Conservation (phyloP, 148 eudicot genomes). For the Cornus controversa region DNA sequence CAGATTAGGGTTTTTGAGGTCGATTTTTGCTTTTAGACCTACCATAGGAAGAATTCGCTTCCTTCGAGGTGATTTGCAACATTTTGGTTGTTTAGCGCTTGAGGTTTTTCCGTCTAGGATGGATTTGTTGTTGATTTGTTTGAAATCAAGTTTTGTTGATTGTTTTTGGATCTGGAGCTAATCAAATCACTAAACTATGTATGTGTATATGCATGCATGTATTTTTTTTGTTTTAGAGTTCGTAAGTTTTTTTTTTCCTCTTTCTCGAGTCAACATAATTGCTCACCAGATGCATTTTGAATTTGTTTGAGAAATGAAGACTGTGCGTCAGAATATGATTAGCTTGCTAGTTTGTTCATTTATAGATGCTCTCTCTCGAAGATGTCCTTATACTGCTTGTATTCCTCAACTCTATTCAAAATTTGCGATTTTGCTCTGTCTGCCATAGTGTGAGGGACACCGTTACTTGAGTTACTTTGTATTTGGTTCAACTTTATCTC, state of each 20-base stretch:
- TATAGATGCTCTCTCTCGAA: too few species aligned
- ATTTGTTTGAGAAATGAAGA: background rate
- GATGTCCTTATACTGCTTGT: background rate
- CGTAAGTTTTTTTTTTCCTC: too few species aligned
- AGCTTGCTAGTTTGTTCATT: background rate
- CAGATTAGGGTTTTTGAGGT: slow-evolving; percentile 15
- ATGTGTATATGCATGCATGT: background rate
- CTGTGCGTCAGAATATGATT: background rate
- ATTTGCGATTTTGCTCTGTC: too few species aligned
- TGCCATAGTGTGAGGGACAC: too few species aligned
- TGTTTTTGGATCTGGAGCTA: background rate
- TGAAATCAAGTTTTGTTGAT: background rate
- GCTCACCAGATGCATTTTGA: background rate
- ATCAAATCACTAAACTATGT: background rate
- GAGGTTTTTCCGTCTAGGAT: background rate
- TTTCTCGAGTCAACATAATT: background rate
- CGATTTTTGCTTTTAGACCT: background rate
- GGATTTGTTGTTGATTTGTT: background rate
- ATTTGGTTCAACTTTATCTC: background rate
- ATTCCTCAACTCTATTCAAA: background rate
- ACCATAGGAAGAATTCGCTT: background rate
- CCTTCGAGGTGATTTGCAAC: background rate
- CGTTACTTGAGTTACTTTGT: too few species aligned
- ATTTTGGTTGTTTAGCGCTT: background rate
- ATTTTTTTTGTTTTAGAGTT: background rate